Percentiles rank a stretch among this genome's conserved stretches.
phyloP scores from a whole-genome alignment of 2,329 filamentous ascomycete species.

The Trichoderma cornu-damae region DNA sequence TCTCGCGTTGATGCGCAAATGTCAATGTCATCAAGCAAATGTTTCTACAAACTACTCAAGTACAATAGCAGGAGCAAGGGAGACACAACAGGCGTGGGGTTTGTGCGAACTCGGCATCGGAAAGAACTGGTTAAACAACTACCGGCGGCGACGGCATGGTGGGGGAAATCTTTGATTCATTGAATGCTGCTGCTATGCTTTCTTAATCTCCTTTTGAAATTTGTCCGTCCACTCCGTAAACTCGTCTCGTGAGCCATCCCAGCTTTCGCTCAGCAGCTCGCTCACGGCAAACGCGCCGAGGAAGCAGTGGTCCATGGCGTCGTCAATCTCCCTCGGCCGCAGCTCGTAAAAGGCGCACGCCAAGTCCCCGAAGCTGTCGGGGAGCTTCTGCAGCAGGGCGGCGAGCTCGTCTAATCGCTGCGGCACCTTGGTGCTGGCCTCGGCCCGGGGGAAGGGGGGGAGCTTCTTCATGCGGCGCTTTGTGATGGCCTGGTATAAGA shows the following conservation, averaged over 20 bases:
- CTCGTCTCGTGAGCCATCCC: slow-evolving; percentile 64
- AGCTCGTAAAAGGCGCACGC: slow-evolving; percentile 69
- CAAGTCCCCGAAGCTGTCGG: slow-evolving; percentile 64
- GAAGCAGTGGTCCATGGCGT: slow-evolving; percentile 55
- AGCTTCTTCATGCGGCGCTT: slow-evolving; percentile 64
- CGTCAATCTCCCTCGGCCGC: slow-evolving; percentile 54
- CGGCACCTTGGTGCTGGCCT: slow-evolving; percentile 30
- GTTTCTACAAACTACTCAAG: background rate
- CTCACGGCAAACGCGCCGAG: slow-evolving; percentile 53
- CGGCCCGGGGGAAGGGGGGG: slow-evolving; percentile 38
- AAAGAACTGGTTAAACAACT: background rate
- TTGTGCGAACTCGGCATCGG: background rate
- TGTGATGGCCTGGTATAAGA: slow-evolving; percentile 64
- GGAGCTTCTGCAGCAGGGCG: slow-evolving; percentile 52
- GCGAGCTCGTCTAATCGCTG: slow-evolving; percentile 53
- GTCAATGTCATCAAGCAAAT: background rate
- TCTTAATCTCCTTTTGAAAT: slow-evolving; percentile 50
- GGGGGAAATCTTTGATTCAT: background rate
- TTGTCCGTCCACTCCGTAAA: slow-evolving; percentile 71
- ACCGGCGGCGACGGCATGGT: background rate
- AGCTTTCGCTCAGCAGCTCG: slow-evolving; percentile 52
- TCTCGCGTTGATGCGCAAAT: background rate
- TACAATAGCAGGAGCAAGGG: background rate
- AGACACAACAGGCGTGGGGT: background rate
- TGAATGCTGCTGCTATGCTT: slow-evolving; percentile 27